A percentile compares a stretch with the other conserved stretches of the same genome.
phyloP scores from a whole-genome alignment of 805 yeast genomes.

The Lachancea fermentati region DNA sequence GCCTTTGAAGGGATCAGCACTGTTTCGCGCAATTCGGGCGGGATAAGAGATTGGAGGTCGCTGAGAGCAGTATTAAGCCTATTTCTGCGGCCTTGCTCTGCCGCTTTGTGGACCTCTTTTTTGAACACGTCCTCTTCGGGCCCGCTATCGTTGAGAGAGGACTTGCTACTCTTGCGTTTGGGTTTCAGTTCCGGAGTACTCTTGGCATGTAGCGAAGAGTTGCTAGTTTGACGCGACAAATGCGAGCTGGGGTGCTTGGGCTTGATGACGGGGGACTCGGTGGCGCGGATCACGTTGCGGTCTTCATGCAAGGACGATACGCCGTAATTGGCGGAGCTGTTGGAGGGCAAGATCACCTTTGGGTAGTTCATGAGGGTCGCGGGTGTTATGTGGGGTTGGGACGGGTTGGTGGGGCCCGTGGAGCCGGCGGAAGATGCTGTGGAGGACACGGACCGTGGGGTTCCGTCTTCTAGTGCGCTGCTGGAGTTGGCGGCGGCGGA shows the following conservation, averaged over 20 bases:
- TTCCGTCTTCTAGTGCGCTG: constrained; percentile 7
- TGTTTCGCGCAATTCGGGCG: constrained; percentile 52
- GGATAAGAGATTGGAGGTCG: constrained; percentile 64
- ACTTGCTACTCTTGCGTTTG: constrained; percentile 6
- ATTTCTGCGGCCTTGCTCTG: constrained; percentile 94
- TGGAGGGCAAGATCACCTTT: constrained; percentile 24
- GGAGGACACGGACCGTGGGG: constrained; percentile 8
- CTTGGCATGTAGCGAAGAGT: background rate
- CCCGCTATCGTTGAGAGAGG: constrained; percentile 12
- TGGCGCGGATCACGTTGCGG: constrained; percentile 19
- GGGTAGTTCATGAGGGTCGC: constrained; percentile 24
- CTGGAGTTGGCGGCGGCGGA: constrained; percentile 3
- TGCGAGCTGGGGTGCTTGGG: constrained; percentile 13
- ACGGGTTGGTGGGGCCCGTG: constrained; percentile 1
- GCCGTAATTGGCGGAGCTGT: constrained; percentile 6
- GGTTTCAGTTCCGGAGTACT: constrained; percentile 8
- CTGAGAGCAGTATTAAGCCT: constrained; percentile 83
- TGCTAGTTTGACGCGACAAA: constrained; percentile 2
- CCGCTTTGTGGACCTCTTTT: constrained; percentile 63
- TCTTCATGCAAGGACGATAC: constrained; percentile 8
- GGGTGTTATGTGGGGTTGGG: constrained; percentile 11
- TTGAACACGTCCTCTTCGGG: constrained; percentile 10
- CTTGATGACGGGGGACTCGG: constrained; percentile 26
- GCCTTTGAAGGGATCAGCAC: constrained; percentile 80
- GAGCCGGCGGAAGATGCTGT: constrained; percentile 3